A percentile compares a stretch with the other conserved stretches of the same genome.
phyloP scores from a whole-genome alignment of 306 rosid species.

The Ammopiptanthus mongolicus region DNA sequence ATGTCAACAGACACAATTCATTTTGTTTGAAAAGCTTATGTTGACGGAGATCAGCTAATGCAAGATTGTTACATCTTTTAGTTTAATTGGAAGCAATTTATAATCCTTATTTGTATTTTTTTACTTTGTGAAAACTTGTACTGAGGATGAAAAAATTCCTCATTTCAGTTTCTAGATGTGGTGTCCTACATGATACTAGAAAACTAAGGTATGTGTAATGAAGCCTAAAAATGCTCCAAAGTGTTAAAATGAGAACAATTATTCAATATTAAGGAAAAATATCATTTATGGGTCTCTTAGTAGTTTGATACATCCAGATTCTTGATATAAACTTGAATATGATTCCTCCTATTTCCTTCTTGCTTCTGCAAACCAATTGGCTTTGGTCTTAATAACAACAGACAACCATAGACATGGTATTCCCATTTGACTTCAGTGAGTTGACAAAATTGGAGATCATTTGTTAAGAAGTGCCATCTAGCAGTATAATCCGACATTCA shows the following conservation, averaged over 20 bases:
- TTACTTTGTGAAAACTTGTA: background rate
- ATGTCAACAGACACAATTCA: background rate
- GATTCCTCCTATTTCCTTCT: background rate
- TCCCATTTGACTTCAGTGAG: background rate
- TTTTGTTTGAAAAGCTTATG: background rate
- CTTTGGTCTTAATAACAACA: background rate
- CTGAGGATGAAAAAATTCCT: background rate
- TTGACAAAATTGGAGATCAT: background rate
- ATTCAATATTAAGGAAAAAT: background rate
- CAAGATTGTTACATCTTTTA: background rate
- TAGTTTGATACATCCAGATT: background rate
- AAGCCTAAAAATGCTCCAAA: background rate
- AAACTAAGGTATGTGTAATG: background rate
- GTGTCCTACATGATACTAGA: background rate
- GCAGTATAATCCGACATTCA: background rate
- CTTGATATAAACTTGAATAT: background rate
- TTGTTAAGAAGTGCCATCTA: background rate
- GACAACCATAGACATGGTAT: background rate
- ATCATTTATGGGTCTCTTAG: background rate
- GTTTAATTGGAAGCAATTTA: background rate
- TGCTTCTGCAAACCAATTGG: background rate
- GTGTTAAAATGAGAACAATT: background rate
- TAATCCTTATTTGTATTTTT: background rate
- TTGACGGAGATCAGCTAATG: constrained; percentile 1
- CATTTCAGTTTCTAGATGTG: background rate